These are phyloP conservation scores for Pyrus pyrifolia DNA, from an alignment of 306 rosid genomes.

Conservation along the genomic window DNA sequence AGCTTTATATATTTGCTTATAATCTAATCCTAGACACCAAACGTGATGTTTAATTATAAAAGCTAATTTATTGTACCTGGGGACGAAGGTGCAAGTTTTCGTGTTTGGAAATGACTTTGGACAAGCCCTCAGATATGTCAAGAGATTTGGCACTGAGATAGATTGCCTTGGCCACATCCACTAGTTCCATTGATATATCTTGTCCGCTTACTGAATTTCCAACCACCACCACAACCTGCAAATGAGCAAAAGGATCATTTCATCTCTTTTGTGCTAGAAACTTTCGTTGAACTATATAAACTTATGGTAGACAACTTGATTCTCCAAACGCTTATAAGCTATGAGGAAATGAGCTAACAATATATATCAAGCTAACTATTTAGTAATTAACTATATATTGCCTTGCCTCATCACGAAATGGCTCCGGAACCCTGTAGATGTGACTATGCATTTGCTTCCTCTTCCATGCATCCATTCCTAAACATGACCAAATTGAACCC, in stretches of 20 bases:
- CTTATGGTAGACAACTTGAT: background rate
- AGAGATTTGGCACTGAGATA: slow-evolving; percentile 67
- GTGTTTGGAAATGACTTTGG: slow-evolving; percentile 73
- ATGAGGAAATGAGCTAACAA: no score
- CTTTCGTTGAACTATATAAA: background rate
- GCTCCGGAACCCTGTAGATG: slow-evolving; percentile 69
- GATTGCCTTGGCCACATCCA: slow-evolving; percentile 68
- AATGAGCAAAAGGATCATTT: background rate
- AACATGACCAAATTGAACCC: background rate
- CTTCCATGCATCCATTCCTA: slow-evolving; percentile 89
- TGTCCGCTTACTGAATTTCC: slow-evolving; percentile 84
- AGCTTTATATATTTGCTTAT: background rate
- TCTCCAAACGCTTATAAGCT: no score
- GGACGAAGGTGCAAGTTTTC: slow-evolving; percentile 64
- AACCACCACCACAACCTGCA: slow-evolving; percentile 71
- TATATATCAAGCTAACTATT: no score
- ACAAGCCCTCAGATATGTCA: slow-evolving; percentile 53
- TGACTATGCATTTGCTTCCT: slow-evolving; percentile 88
- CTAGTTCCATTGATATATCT: slow-evolving; percentile 77
- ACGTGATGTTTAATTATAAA: no score
- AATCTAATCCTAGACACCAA: no score
- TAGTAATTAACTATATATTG: background rate
- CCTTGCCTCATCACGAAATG: slow-evolving; percentile 64
- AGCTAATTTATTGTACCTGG: slow-evolving; percentile 33
- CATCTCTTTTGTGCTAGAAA: background rate